Conservation (phyloP, 768 basidiomycete species). For the Pleurotus cornucopiae region DNA sequence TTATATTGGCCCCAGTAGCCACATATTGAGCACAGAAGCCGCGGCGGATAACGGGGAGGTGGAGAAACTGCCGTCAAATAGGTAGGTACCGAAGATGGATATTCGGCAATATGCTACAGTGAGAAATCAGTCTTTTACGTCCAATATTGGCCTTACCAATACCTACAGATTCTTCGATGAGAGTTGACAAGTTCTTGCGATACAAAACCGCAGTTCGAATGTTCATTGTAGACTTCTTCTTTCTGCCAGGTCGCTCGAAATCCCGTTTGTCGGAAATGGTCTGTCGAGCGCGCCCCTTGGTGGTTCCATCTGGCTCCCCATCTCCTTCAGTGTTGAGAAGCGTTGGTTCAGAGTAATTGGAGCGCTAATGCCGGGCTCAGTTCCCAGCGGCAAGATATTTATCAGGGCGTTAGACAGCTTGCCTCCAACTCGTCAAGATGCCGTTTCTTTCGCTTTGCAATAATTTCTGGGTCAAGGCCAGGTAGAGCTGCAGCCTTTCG, state of each 20-base stretch:
- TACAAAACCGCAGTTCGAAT: conserved; percentile 79
- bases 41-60: conserved; percentile 58
- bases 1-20: conserved; percentile 81
- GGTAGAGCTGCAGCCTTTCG: conserved; percentile 41
- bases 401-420: conserved; percentile 6
- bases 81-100: conserved; percentile 51
- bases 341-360: conserved; percentile 69
- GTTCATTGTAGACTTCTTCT: conserved; percentile 80
- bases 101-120: conserved; percentile 51
- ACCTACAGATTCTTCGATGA: conserved; percentile 80
- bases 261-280: conserved; percentile 76
- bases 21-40: conserved; percentile 79
- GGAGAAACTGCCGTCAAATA: conserved; percentile 71
- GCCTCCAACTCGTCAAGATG: conserved; percentile 88
- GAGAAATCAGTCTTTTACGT: background rate
- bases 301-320: conserved; percentile 44
- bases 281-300: conserved; percentile 69
- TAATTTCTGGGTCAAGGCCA: conserved; percentile 54
- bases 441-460: conserved; percentile 70
- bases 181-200: conserved; percentile 68
- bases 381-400: conserved; percentile 8
- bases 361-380: conserved; percentile 42
- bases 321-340: conserved; percentile 25
- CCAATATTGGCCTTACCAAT: conserved; percentile 5
- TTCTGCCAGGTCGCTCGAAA: conserved; percentile 47